These are phyloP conservation scores for Candida schatavii DNA, from an alignment of 805 yeast genomes.

Conservation along the genomic window DNA sequence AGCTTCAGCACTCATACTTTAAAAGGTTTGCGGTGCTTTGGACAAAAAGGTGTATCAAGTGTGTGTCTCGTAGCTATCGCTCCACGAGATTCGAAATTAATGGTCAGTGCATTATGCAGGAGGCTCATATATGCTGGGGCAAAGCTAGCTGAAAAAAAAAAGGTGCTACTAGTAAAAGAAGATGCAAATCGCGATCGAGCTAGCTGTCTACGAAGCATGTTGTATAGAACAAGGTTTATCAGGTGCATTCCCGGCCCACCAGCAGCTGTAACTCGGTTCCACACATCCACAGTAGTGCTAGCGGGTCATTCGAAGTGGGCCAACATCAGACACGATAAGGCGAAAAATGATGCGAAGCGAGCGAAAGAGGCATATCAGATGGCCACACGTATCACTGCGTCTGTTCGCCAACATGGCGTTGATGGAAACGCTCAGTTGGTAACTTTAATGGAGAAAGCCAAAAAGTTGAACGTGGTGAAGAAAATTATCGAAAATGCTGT, in stretches of 20 bases:
- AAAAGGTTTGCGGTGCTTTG: too few relatives aligned
- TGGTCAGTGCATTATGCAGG: too few relatives aligned
- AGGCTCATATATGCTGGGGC: too few relatives aligned
- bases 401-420: constrained; percentile 68
- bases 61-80: too few relatives aligned
- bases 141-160: too few relatives aligned
- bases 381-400: constrained; percentile 70
- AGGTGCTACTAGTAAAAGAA: too few relatives aligned
- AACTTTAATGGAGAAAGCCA: constrained; percentile 76
- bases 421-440: constrained; percentile 66
- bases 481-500: constrained; percentile 85
- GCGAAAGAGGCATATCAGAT: constrained; percentile 67
- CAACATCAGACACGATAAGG: constrained; percentile 89
- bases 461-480: constrained; percentile 72
- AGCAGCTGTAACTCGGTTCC: constrained; percentile 4
- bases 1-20: constrained; percentile 33
- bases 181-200: too few relatives aligned
- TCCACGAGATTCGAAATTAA: too few relatives aligned
- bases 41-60: too few relatives aligned
- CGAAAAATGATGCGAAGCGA: constrained; percentile 81
- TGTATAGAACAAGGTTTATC: neutral
- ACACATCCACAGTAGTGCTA: constrained; percentile 11
- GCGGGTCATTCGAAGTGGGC: constrained; percentile 97
- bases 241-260: neutral
- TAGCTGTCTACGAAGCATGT: too few relatives aligned